Evolutionary conservation across 208 protist genomes (phyloP).

Genomic region (Leishmania mexicana): DNA sequence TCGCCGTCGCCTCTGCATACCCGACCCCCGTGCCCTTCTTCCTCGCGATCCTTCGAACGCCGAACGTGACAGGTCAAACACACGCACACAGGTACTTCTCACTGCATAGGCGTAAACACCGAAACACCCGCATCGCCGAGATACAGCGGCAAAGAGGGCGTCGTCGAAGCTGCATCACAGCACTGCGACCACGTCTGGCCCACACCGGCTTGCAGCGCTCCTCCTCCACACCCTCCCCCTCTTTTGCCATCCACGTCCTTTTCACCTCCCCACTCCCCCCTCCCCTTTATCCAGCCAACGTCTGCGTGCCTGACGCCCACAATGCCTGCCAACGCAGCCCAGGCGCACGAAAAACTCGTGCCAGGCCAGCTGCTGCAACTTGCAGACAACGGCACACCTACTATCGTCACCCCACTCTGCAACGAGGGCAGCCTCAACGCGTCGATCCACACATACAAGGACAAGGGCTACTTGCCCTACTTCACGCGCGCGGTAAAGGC

Average conservation of each 20-base stretch:
- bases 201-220: too few relatives aligned
- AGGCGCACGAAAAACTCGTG: not conserved
- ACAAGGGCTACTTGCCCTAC: conserved; percentile 2
- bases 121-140: too few relatives aligned
- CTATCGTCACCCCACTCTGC: conserved; percentile 3
- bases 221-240: too few relatives aligned
- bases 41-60: not conserved
- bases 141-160: too few relatives aligned
- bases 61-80: not conserved
- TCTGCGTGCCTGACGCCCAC: not conserved
- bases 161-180: too few relatives aligned
- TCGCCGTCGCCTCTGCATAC: not conserved
- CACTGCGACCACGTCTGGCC: too few relatives aligned
- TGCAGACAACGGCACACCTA: not conserved
- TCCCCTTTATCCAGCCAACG: not conserved
- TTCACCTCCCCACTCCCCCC: not conserved
- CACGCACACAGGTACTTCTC: not conserved
- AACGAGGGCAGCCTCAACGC: conserved; percentile 8
- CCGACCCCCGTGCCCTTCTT: not conserved
- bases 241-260: not conserved
- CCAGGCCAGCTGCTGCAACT: not conserved
- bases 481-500: conserved; percentile 1
- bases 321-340: not conserved
- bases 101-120: too few relatives aligned
- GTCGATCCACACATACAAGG: not conserved